Percentiles rank a stretch among this genome's conserved stretches.
Conservation (phyloP, 2,329 filamentous ascomycete species). For the Tolypocladium pustulatum region DNA sequence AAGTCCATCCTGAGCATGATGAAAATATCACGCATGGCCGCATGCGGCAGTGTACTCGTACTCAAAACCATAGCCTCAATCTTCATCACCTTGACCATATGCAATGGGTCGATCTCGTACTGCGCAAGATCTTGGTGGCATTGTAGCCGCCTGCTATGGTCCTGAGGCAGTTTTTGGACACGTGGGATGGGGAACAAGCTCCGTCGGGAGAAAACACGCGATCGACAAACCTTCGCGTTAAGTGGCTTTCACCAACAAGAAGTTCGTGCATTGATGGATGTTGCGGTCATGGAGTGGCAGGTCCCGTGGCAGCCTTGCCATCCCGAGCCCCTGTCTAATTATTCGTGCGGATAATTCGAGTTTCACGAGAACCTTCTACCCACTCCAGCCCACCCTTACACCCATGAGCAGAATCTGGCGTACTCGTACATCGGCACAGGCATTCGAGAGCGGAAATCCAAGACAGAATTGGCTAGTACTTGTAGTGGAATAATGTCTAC, state of each 20-base stretch:
- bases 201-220: background rate
- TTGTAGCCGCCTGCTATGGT: background rate
- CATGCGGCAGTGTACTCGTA: background rate
- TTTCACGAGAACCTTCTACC: background rate
- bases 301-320: background rate
- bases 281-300: background rate
- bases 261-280: background rate
- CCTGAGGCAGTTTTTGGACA: background rate
- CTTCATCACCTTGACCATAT: background rate
- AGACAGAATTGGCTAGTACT: no score
- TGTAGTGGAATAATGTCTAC: no score
- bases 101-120: background rate
- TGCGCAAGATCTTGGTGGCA: background rate
- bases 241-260: background rate
- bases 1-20: background rate
- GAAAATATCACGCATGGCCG: background rate
- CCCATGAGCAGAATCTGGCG: background rate
- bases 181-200: background rate
- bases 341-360: background rate
- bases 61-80: background rate
- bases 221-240: background rate
- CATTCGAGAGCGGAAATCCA: no score
- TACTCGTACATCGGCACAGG: background rate
- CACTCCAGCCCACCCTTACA: background rate
- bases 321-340: background rate